Base-by-base conservation (phyloP, 306 rosid species). In the Pyrus betulifolia region DNA sequence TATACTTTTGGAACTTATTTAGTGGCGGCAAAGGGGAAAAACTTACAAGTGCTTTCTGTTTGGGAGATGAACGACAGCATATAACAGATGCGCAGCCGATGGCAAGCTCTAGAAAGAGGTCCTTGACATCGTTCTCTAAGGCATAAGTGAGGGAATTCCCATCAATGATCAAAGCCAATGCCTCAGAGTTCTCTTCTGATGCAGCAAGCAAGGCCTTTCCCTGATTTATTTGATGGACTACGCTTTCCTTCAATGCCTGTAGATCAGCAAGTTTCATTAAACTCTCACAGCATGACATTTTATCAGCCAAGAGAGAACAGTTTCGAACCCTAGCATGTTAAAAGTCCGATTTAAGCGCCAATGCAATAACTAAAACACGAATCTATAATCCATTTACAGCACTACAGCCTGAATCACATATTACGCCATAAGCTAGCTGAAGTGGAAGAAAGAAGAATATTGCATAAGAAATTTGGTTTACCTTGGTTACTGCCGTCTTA, bases 11-110 rank as follows among this genome's bases (percentile, higher is more conserved):
- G 67, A 61, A 27, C 67, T 61, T 27, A 27, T 61, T 61, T 61
- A 51, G 55, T 17, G 55, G 55, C 45, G 2, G 54, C 67, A 38
- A 58, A 51, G 22, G 67, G 62, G 57, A 72, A 77, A 17, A 51
- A 51, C 90, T 86, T 84, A 93, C 99, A 73, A 92, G 94, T 75
- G 98, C 98, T 84, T 96, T 96, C 86, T 96, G 99, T 83, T 92
- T 96, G 68, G 99, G 99, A 78, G 99, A 96, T 51, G 99, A 92
- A 71, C 99, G 95, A 51, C 99, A 96, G 85, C 99, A 96, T 81
- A 96, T 92, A 54, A 96, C 98, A 38, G 99, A 96, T 72, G 99
- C 97, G 60, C 98, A 96, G 58, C 99, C 96, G 72, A 92, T 76
- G 14, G 98, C 97, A 74, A 96, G 91, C 79, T 92, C 96, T 72